Evolutionary conservation across 352 stramenopile species (phyloP), one percentile per base, ranked within the genome.

Genomic region (Phytophthora vignae): DNA sequence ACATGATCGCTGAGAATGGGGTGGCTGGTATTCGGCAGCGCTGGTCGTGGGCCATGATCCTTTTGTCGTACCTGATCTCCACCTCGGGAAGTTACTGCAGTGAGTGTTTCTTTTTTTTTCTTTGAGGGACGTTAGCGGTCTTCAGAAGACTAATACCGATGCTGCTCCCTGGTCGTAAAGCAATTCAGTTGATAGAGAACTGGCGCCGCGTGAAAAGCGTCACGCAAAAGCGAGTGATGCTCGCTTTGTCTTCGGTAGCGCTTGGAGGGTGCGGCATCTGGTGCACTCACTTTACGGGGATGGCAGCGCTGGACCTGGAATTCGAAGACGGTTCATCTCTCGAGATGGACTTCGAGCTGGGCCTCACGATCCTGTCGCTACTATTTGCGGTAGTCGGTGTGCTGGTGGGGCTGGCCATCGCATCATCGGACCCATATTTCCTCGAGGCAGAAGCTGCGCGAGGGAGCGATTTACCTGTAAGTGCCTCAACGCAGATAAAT

Each of bases 181-280:
- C 82, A 19, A 90, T 91, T 56, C 84, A 91, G 61, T 57, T 91
- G 31, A 91, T 91, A 81, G 83, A 90, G 49, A 84, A 90, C 55
- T 91, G 83, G 83, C 83, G 82, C 11, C 55, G 33, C 58, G 27
- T 76, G 64, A 60, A 77, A 57, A 40, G 60, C 14, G 31, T 63
- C n/a, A 6, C 33, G 49, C 53, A 73, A n/a, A 90, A 90, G 58
- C 64, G 71, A 19, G 2, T 75, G 9, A 70, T 92, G 65, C 67
- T 92, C 2, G 9, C 67, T 7, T 44, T 87, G 0, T 83, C 84
- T 9, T 53, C 81, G 0, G 52, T 88, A 22, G 64, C 76, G 2
- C 55, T 92, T 4, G 83, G 84, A 22, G 84, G 83, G 7, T 88
- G 81, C 38, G 83, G 81, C 9, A 90, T 92, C 40, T 92, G 83